Base-by-base conservation (phyloP, 768 basidiomycete genomes). In the Pleurotus salmoneostramineus region DNA sequence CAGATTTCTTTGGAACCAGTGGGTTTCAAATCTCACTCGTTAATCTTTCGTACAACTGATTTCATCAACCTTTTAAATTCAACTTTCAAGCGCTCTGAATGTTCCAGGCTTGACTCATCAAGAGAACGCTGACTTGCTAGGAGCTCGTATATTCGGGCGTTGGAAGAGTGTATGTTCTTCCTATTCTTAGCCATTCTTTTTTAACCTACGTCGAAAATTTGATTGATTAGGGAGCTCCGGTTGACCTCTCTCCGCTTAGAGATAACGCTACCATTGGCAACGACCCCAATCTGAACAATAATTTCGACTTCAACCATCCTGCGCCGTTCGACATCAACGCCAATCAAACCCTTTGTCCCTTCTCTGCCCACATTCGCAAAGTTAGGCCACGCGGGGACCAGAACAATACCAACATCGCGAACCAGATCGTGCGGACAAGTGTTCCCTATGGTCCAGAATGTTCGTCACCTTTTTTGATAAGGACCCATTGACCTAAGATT, bases 271-370 rank as follows among this genome's bases (percentile, higher is more conserved):
- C 52, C 15, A 40, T 55, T 32, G 52, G 52, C 21, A 15, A 15
- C 2, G 40, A 55, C 17, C 52, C 40, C 32, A 42, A 15, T n/a
- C 15, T n/a, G 6, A 55, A 55, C 52, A 55, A 55, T 21, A 43
- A 55, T 33, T 55, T 55, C 37, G 52, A 55, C 27, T 55, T 55
- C 52, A 43, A 55, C 15, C 52, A 55, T 40, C 52, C 52, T 3
- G 15, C 52, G 8, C 52, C 52, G 11, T 55, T 55, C 21, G 21
- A 55, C 32, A n/a, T 55, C 7, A 21, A n/a, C 36, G 11, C 36
- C 12, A 43, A 55, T 27, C 52, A 55, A n/a, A 42, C 36, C 11
- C 34, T 15, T 5, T 55, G 52, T n/a, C 52, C 52, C 6, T 55
- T 40, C 36, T 43, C 52, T 3, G 52, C 52, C 4, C 52, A 55